A percentile compares a stretch with the other conserved stretches of the same genome.
Evolutionary conservation across 106 monocot species (phyloP).

Genomic region (Apostasia shenzhenica): DNA sequence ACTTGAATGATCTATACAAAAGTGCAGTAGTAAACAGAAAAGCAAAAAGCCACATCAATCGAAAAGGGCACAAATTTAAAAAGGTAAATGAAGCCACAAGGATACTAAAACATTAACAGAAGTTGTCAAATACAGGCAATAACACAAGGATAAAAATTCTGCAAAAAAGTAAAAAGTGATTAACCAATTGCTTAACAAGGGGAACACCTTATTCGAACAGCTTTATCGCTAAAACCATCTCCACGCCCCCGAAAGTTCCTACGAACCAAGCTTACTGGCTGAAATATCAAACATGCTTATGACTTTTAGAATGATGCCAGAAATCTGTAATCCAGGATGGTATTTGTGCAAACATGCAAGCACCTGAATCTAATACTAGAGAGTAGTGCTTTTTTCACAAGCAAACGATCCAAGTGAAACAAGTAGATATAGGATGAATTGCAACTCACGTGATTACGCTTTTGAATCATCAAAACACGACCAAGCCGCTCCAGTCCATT

Average conservation of each 20-base stretch:
- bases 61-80: not conserved
- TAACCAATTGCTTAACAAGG: not conserved
- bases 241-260: slow-evolving; percentile 53
- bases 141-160: too few relatives aligned
- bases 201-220: slow-evolving; percentile 68
- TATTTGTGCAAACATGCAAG: not conserved
- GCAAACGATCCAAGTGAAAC: not conserved
- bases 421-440: not conserved
- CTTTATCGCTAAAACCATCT: slow-evolving; percentile 85
- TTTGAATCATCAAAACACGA: slow-evolving; percentile 69
- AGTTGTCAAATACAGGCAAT: not conserved
- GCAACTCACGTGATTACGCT: slow-evolving; percentile 76
- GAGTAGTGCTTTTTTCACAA: not conserved
- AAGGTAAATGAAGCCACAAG: not conserved
- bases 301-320: not conserved
- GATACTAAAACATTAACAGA: not conserved
- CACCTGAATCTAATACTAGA: not conserved
- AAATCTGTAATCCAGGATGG: not conserved
- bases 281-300: slow-evolving; percentile 13
- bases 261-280: slow-evolving; percentile 70
- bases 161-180: not conserved
- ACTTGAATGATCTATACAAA: too few relatives aligned
- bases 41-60: not conserved
- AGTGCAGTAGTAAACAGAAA: too few relatives aligned
- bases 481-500: slow-evolving; percentile 79